Conservation (phyloP, 495 filamentous ascomycete genomes). For the Cercophora scortea region DNA sequence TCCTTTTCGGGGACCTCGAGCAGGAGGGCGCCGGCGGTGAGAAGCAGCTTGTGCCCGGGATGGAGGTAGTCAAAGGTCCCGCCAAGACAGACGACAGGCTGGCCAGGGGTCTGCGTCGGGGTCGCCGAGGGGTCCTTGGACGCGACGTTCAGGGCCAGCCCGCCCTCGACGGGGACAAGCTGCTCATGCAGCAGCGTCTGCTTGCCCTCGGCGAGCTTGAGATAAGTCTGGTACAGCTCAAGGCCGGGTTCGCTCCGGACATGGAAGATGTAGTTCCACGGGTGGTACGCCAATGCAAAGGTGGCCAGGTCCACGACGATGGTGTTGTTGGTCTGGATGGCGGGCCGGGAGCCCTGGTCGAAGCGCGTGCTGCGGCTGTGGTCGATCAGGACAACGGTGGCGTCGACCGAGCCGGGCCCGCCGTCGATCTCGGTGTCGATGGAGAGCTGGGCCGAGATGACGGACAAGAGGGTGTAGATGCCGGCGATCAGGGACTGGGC, state of each 20-base stretch:
- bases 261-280: conserved; percentile 66
- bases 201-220: conserved; percentile 35
- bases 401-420: conserved; percentile 65
- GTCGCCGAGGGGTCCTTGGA: conserved; percentile 1
- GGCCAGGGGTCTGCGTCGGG: conserved; percentile 16
- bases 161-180: conserved; percentile 38
- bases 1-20: conserved; percentile 44
- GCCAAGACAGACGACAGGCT: conserved; percentile 62
- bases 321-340: conserved; percentile 32
- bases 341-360: conserved; percentile 16
- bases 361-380: conserved; percentile 37
- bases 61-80: conserved; percentile 97
- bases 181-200: conserved; percentile 37
- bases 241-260: conserved; percentile 52
- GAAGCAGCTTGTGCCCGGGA: conserved; percentile 86
- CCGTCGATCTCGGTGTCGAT: conserved; percentile 51
- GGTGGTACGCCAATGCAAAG: conserved; percentile 54
- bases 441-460: conserved; percentile 53
- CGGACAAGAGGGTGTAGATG: conserved; percentile 69
- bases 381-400: conserved; percentile 65
- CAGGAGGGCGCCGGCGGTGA: conserved; percentile 75
- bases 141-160: conserved; percentile 31
- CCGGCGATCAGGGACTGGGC: conserved; percentile 65
- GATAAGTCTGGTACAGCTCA: conserved; percentile 31
- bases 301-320: conserved; percentile 58